Conservation (phyloP, 768 basidiomycete genomes). For the Serendipita indica region DNA sequence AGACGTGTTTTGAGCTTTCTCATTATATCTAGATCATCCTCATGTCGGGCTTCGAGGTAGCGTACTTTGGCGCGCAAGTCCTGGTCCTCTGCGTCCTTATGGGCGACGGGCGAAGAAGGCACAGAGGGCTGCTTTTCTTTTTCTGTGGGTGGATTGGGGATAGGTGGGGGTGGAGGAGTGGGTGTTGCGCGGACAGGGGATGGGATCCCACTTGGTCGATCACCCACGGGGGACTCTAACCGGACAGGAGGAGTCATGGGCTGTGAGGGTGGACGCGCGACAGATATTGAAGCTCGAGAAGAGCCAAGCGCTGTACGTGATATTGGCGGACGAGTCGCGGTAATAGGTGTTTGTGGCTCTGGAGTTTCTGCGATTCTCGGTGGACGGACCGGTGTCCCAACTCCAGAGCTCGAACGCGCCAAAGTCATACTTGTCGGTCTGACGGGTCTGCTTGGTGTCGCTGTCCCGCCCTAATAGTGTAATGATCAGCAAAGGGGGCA, state of each 20-base stretch:
- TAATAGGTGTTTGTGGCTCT: neutral
- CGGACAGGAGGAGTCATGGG: neutral
- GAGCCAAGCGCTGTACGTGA: neutral
- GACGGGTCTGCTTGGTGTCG: no score
- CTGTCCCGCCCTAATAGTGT: no score
- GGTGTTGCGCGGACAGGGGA: neutral
- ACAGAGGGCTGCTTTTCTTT: neutral
- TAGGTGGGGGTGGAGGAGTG: slow-evolving; percentile 11
- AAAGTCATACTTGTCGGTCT: neutral
- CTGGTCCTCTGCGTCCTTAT: slow-evolving; percentile 38
- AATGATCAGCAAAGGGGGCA: no score
- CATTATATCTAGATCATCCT: slow-evolving; percentile 72
- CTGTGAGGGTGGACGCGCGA: neutral
- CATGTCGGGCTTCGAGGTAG: slow-evolving; percentile 71
- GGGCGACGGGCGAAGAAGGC: neutral
- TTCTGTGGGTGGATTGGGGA: neutral
- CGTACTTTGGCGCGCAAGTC: slow-evolving; percentile 73
- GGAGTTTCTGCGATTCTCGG: neutral
- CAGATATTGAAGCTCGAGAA: no score
- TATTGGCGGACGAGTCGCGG: neutral
- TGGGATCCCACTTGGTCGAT: neutral
- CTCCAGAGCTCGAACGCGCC: neutral
- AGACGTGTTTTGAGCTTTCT: slow-evolving; percentile 76
- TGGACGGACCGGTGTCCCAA: neutral
- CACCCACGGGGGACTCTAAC: slow-evolving; percentile 11